These are phyloP conservation scores for Leptographium radiaticola DNA, from an alignment of 2,329 filamentous ascomycete species.

Conservation along the genomic window DNA sequence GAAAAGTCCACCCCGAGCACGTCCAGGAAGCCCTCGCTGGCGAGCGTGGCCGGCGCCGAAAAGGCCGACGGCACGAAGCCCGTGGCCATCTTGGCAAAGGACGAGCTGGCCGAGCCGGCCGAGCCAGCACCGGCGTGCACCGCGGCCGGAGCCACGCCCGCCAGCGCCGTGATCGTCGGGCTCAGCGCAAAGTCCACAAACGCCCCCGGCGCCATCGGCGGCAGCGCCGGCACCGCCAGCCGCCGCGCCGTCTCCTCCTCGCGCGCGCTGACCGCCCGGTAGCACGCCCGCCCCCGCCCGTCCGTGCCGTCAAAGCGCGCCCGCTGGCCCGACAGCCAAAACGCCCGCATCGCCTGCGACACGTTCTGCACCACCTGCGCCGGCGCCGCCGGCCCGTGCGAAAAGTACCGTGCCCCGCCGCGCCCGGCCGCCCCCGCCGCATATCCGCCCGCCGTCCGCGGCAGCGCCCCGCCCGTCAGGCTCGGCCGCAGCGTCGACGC, in stretches of 20 bases:
- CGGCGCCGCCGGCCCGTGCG: slow-evolving; percentile 70
- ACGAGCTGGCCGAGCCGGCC: neutral
- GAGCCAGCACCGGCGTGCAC: neutral
- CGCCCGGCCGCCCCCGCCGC: slow-evolving; percentile 54
- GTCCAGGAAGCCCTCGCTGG: slow-evolving; percentile 73
- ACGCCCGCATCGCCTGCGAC: slow-evolving; percentile 83
- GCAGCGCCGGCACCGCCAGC: slow-evolving; percentile 34
- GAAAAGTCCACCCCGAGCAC: slow-evolving; percentile 80
- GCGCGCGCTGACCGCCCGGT: slow-evolving; percentile 60
- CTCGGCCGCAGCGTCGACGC: slow-evolving; percentile 82
- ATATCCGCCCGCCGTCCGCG: slow-evolving; percentile 84
- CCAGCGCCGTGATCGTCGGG: slow-evolving; percentile 81
- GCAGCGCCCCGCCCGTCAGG: slow-evolving; percentile 73
- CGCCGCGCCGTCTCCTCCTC: slow-evolving; percentile 61
- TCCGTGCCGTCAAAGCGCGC: slow-evolving; percentile 73
- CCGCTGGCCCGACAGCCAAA: slow-evolving; percentile 83
- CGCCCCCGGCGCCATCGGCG: slow-evolving; percentile 42
- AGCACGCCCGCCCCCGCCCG: slow-evolving; percentile 61
- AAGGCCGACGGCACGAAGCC: slow-evolving; percentile 15
- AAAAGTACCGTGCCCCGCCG: slow-evolving; percentile 74
- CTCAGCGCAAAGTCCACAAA: slow-evolving; percentile 80
- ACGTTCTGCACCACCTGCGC: slow-evolving; percentile 92
- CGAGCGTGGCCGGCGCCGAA: slow-evolving; percentile 53
- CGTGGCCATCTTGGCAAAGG: neutral
- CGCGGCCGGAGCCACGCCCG: slow-evolving; percentile 38